Conservation (phyloP, 768 basidiomycete genomes). For the Tricholoma sp. region DNA sequence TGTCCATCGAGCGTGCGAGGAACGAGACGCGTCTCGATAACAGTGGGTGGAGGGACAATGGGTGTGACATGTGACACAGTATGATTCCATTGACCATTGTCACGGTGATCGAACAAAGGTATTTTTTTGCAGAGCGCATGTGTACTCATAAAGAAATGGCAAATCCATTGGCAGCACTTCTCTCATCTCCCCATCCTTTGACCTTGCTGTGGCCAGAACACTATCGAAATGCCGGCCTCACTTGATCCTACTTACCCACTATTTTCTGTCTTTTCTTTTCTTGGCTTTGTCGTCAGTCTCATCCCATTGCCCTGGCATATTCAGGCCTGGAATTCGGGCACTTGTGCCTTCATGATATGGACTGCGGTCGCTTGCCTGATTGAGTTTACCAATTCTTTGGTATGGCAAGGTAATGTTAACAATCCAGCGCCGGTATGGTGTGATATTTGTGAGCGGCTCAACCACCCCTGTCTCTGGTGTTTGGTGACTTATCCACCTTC, state of each 20-base stretch:
- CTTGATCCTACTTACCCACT: slow-evolving; percentile 27
- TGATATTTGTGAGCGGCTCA: slow-evolving; percentile 47
- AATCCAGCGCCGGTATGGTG: slow-evolving; percentile 54
- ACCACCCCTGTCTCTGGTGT: neutral
- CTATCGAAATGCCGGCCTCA: neutral
- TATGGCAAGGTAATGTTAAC: slow-evolving; percentile 41
- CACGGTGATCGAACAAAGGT: neutral
- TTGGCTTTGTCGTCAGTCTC: slow-evolving; percentile 38
- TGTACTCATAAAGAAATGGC: neutral
- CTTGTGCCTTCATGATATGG: slow-evolving; percentile 45
- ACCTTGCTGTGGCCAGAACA: neutral
- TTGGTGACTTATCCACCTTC: slow-evolving; percentile 16
- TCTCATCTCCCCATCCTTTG: neutral
- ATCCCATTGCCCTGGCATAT: slow-evolving; percentile 55
- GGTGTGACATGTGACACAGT: neutral
- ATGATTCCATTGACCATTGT: neutral
- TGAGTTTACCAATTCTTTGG: slow-evolving; percentile 47
- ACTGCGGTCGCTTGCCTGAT: slow-evolving; percentile 33
- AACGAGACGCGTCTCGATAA: neutral
- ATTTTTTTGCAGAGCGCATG: neutral
- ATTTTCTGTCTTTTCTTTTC: slow-evolving; percentile 35
- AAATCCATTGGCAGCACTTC: neutral
- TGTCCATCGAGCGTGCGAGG: neutral
- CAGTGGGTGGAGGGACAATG: neutral
- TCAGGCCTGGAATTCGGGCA: slow-evolving; percentile 44